Evolutionary conservation across 1,284 basidiomycete species (phyloP).

Genomic region (Megacollybia platyphylla): DNA sequence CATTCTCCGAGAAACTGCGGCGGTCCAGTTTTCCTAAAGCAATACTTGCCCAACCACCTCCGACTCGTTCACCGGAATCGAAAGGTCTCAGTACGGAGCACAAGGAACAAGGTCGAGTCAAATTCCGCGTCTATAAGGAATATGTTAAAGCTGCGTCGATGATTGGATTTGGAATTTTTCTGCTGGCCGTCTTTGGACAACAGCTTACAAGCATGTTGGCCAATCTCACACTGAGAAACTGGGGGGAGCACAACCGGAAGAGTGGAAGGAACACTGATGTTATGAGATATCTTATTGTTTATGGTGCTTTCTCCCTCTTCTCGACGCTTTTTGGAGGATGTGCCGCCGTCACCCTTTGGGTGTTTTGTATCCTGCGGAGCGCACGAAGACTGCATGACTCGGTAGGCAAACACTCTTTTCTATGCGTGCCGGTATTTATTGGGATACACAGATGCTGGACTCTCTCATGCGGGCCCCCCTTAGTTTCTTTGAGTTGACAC

Average conservation of each 20-base stretch:
- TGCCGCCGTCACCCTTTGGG: constrained; percentile 60
- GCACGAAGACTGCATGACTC: constrained; percentile 68
- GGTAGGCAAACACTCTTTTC: constrained; percentile 23
- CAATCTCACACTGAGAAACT: constrained; percentile 65
- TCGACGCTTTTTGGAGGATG: constrained; percentile 39
- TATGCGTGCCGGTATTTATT: constrained; percentile 2
- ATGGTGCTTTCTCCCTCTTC: constrained; percentile 47
- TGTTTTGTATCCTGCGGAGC: constrained; percentile 69
- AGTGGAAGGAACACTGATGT: constrained; percentile 47
- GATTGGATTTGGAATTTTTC: constrained; percentile 55
- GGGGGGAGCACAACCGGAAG: constrained; percentile 70
- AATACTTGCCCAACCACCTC: constrained; percentile 22
- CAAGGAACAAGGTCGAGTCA: constrained; percentile 75
- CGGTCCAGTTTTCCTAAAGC: constrained; percentile 39
- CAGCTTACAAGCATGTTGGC: constrained; percentile 45
- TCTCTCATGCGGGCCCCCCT: constrained; percentile 76
- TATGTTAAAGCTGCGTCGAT: constrained; percentile 77
- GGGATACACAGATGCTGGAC: constrained; percentile 45
- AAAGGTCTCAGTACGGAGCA: constrained; percentile 62
- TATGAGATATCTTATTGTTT: constrained; percentile 43
- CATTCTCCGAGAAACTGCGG: constrained; percentile 33
- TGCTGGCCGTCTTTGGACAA: constrained; percentile 41
- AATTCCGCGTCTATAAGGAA: constrained; percentile 60
- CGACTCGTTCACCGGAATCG: constrained; percentile 22
- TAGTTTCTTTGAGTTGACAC: constrained; percentile 81